Conservation (phyloP, 225 moss, liverwort and hornwort species). For the Bryoerythrophyllum caledonicum region DNA sequence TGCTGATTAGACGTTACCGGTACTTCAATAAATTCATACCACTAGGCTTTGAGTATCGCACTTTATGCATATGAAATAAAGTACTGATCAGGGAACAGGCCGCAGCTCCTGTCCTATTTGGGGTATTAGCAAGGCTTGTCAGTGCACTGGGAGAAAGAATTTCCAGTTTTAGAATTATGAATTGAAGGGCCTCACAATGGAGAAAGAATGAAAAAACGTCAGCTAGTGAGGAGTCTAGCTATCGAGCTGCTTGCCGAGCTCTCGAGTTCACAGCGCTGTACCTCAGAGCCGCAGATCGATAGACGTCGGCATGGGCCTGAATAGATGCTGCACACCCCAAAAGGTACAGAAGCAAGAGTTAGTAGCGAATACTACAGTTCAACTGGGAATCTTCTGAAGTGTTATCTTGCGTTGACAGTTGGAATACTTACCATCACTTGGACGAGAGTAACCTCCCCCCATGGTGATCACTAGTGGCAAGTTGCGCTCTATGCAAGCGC, state of each 20-base stretch:
- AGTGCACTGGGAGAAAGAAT: constrained; percentile 9
- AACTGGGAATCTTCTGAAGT: background rate
- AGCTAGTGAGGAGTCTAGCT: constrained; percentile 9
- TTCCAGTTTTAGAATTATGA: background rate
- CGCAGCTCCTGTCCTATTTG: background rate
- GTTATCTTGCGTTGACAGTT: constrained; percentile 7
- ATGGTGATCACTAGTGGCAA: constrained; percentile 83
- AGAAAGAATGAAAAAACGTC: constrained; percentile 15
- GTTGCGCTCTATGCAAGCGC: constrained; percentile 71
- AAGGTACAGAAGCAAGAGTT: constrained; percentile 13
- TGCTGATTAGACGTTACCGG: background rate
- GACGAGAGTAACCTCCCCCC: constrained; percentile 87
- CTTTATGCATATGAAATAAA: constrained; percentile 3
- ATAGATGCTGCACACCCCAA: constrained; percentile 48
- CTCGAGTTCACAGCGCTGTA: constrained; percentile 33
- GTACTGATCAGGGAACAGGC: background rate
- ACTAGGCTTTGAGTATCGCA: background rate
- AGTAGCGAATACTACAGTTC: background rate
- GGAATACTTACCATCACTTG: constrained; percentile 59
- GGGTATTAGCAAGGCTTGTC: constrained; percentile 1
- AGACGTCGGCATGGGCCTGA: constrained; percentile 79
- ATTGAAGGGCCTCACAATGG: constrained; percentile 19
- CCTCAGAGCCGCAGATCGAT: constrained; percentile 66
- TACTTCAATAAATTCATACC: background rate
- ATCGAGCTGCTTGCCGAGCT: constrained; percentile 11